Evolutionary conservation across 1,139 yeast genomes (phyloP), one percentile per base, ranked within the genome.

Genomic region (Blastobotrys arbuscula): DNA sequence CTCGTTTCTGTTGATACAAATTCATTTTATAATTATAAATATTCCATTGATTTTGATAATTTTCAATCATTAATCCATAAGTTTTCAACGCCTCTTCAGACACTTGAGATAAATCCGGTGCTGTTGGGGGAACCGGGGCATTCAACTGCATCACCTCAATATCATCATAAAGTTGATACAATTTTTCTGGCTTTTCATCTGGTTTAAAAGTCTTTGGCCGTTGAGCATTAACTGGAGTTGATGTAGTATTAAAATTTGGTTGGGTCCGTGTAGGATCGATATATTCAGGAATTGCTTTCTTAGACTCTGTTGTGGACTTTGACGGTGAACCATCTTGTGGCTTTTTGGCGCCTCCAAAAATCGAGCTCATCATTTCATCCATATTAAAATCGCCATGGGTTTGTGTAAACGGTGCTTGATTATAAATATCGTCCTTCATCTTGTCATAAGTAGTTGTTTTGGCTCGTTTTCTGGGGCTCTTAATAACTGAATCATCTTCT

Each of bases 391-490:
- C 61, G 16, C 76, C 75, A 39, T 57, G 50, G 1, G 70, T 69
- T 52, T 70, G 67, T 1, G 73, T 69, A 50, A 72, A 70, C 3
- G 76, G 76, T 2, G 75, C 67, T 16, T 36, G 20, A 20, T 30
- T 38, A 37, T 38, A 21, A 2, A 44, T 20, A 20, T 38, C 42
- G 3, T 44, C 42, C 42, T 31, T 28, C 21, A 44, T 4, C 19
- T 33, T 20, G 1, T 23, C 4, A 35, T 42, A 42, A 2, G 44
- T 28, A 13, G 35, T 23, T 4, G 47, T 38, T 15, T 39, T 28
- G 3, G 40, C 36, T 15, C 24, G 26, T 35, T 47, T 47, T 28
- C 31, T 43, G 2, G 50, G 50, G 30, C 48, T 45, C n/a, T 26
- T 30, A 20, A 19, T 26, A 33, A 42, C 18, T 19, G 39, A 36